Conservation (phyloP, 2,329 filamentous ascomycete genomes). For the Fonsecaea monophora region DNA sequence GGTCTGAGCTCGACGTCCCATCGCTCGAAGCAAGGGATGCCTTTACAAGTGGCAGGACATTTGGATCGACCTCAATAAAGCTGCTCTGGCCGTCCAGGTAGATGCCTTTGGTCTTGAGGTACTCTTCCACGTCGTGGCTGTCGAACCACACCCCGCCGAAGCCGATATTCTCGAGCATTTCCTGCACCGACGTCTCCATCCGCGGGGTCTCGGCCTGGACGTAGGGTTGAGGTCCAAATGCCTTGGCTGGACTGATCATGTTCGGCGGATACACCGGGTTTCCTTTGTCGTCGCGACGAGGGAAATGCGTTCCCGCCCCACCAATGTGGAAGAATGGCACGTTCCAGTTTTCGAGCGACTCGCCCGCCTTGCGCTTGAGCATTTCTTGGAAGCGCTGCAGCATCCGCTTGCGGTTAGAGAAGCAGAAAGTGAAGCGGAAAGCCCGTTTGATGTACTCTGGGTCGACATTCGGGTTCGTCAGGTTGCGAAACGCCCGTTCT, state of each 20-base stretch:
- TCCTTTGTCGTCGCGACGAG: slow-evolving; percentile 48
- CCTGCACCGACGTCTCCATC: slow-evolving; percentile 41
- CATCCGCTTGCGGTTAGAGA: slow-evolving; percentile 54
- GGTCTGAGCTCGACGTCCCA: slow-evolving; percentile 16
- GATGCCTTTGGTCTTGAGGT: slow-evolving; percentile 60
- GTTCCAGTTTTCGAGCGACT: slow-evolving; percentile 65
- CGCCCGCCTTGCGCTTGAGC: slow-evolving; percentile 49
- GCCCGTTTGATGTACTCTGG: slow-evolving; percentile 60
- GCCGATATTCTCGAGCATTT: slow-evolving; percentile 57
- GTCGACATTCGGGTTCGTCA: slow-evolving; percentile 50
- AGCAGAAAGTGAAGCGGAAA: slow-evolving; percentile 74
- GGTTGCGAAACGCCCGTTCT: slow-evolving; percentile 64
- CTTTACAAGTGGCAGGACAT: slow-evolving; percentile 20
- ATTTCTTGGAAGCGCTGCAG: slow-evolving; percentile 48
- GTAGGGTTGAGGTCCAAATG: slow-evolving; percentile 34
- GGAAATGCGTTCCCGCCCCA: slow-evolving; percentile 71
- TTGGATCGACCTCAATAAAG: slow-evolving; percentile 40
- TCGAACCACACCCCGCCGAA: slow-evolving; percentile 80
- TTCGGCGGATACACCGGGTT: slow-evolving; percentile 46
- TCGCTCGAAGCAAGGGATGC: slow-evolving; percentile 13
- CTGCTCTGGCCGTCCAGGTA: slow-evolving; percentile 43
- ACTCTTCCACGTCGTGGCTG: slow-evolving; percentile 75
- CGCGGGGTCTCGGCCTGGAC: slow-evolving; percentile 38
- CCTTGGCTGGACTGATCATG: slow-evolving; percentile 36
- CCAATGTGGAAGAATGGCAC: slow-evolving; percentile 71